These are phyloP conservation scores for Nothomitra cinnamomea DNA, from an alignment of 2,329 filamentous ascomycete genomes.

Conservation along the genomic window DNA sequence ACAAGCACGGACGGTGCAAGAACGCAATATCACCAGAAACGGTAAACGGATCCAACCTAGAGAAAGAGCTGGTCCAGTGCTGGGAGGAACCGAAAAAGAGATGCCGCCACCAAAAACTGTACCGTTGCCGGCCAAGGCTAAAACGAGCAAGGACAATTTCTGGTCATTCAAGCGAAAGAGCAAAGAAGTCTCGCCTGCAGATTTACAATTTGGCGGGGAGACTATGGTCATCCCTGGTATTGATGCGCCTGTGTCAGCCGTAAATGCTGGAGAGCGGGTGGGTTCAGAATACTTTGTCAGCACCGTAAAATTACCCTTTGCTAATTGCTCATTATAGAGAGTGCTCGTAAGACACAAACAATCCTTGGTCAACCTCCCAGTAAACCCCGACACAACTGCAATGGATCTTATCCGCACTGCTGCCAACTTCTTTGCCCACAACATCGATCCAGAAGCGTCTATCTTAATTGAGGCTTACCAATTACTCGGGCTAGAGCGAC, in stretches of 20 bases:
- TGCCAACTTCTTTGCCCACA: slow-evolving; percentile 42
- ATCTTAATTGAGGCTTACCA: slow-evolving; percentile 65
- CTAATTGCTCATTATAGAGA: slow-evolving; percentile 29
- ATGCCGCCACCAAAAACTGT: neutral
- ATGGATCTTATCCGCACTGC: slow-evolving; percentile 56
- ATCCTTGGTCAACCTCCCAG: slow-evolving; percentile 49
- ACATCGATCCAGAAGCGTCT: slow-evolving; percentile 45
- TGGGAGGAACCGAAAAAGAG: neutral
- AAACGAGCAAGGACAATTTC: neutral
- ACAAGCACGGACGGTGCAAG: neutral
- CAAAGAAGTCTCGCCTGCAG: slow-evolving; percentile 13
- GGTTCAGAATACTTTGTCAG: slow-evolving; percentile 19
- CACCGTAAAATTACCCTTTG: neutral
- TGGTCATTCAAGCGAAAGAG: neutral
- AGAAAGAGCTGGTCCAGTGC: neutral
- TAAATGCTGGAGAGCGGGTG: slow-evolving; percentile 63
- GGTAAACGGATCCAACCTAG: neutral
- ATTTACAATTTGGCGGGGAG: slow-evolving; percentile 28
- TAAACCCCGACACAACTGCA: slow-evolving; percentile 58
- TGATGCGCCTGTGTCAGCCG: slow-evolving; percentile 65
- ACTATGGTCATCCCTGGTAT: slow-evolving; percentile 31
- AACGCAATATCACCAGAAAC: neutral
- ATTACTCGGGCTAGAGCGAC: slow-evolving; percentile 62
- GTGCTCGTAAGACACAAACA: slow-evolving; percentile 59
- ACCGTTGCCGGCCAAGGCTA: neutral